Evolutionary conservation across 2,329 filamentous ascomycete species (phyloP), one percentile per base, ranked within the genome.

Genomic region (Diaporthe destruens): DNA sequence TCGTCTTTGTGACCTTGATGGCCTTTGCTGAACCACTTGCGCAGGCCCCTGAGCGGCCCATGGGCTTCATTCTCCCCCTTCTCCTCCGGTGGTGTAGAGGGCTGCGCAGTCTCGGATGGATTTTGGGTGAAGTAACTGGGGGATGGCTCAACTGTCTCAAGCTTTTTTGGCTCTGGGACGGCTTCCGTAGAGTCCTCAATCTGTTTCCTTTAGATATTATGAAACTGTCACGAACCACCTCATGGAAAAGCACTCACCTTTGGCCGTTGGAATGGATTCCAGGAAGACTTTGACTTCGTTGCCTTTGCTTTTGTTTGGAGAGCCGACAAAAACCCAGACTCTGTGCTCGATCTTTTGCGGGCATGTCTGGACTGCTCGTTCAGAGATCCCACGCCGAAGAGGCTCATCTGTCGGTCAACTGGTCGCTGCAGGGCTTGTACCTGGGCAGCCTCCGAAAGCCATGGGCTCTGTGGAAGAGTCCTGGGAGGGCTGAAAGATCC

Each of bases 391-490:
- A 67, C 49, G 44, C 39, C 32, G 32, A 39, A 34, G 20, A 55
- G 65, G 25, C n/a, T 61, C 55, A 47, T 69, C 29, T 44, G 51
- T 16, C 42, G 57, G 23, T 49, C 1, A 80, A 80, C 47, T 76
- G 80, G 78, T 12, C 77, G 74, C 71, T 88, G 86, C 4, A 88
- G 76, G 0, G 85, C 87, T 3, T 82, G 79, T 0, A 88, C 85
- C 72, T 87, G 86, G 0, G 84, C 84, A 20, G 83, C 82, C 74
- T 88, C 86, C 0, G 84, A 85, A 9, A 85, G 76, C 73, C 83
- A 87, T 0, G 85, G 86, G 67, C 84, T 87, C 16, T 77, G 74
- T 1, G 81, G 78, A 76, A 39, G 18, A 77, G 53, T 66, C 39
- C 47, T 72, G 9, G 66, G 36, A n/a, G 53, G 66, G 44, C 51